Evolutionary conservation across 345 rosid genomes (phyloP).

Genomic region (Triadica sebifera): DNA sequence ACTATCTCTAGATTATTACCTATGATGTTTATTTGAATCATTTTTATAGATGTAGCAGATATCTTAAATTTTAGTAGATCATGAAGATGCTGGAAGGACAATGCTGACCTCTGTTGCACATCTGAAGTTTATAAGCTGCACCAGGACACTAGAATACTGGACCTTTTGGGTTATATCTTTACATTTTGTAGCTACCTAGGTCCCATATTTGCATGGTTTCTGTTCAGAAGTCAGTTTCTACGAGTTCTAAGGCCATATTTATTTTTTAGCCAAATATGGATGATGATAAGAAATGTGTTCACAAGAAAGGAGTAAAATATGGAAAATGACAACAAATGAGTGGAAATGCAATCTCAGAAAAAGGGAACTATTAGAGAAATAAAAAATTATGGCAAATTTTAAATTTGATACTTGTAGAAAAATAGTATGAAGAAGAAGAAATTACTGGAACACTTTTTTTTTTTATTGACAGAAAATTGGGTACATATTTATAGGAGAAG

Average conservation of each 20-base stretch:
- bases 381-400: not conserved
- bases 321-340: not conserved
- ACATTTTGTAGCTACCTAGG: not conserved
- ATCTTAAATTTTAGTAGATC: not conserved
- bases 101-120: slow-evolving; percentile 6
- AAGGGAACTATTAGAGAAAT: not conserved
- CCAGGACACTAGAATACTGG: not conserved
- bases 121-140: not conserved
- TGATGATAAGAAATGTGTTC: not conserved
- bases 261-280: not conserved
- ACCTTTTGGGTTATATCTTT: not conserved
- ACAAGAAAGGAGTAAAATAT: not conserved
- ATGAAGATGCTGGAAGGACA: not conserved
- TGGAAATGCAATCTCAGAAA: not conserved
- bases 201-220: not conserved
- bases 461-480: too few relatives aligned
- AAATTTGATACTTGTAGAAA: not conserved
- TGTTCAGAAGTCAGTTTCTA: not conserved
- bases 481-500: too few relatives aligned
- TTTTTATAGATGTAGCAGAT: not conserved
- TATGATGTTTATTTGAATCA: slow-evolving; percentile 5
- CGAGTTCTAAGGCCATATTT: not conserved
- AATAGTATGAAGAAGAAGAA: too few relatives aligned
- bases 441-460: too few relatives aligned
- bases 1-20: slow-evolving; percentile 3